Base-by-base conservation (phyloP, 2,329 filamentous ascomycete genomes). In the Endoconidiophora polonica region DNA sequence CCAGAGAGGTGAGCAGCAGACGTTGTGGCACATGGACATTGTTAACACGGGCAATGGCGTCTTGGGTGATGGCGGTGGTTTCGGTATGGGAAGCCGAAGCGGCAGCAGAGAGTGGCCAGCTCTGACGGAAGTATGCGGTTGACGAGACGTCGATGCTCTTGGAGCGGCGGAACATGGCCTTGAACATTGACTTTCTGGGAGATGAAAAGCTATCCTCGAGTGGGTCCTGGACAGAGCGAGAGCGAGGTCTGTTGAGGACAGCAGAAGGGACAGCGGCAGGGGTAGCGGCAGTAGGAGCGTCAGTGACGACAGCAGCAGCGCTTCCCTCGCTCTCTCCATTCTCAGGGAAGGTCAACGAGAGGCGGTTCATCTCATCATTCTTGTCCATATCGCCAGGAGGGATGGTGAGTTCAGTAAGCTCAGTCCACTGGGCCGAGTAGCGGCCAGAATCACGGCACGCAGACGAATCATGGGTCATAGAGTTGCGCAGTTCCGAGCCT, bases 391-490 rank as follows among this genome's bases (percentile, higher is more conserved):
- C 51, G 29, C 36, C 49, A 43, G 47, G 41, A 3, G 51, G 51
- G 38, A 53, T 50, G 16, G 51, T 53, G 18, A 53, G 46, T 36
- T 53, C 51, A 26, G 51, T 53, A 18, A 50, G 38, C 38, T 53
- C 51, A 5, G 51, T 53, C 51, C 51, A 53, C 36, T 53, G 47
- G 18, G 47, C 51, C 2, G 51, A 53, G 37, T 48, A 48, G 36
- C 50, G 50, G 9, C 50, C 50, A 22, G 50, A 52, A 18, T 49
- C 36, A 18, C 44, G 36, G 44, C 44, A 53, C 26, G 22, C 44
- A 10, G 47, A 49, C n/a, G 47, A 46, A 22, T 46, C 48, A 10
- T 49, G 47, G 12, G 47, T 46, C 24, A 44, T 44, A n/a, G 47
- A 45, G 23, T 53, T 33, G 7, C 24, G 43, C 14, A 53, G 23